Evolutionary conservation across 768 basidiomycete species (phyloP).

Genomic region (Dacryopinax primogenitus): DNA sequence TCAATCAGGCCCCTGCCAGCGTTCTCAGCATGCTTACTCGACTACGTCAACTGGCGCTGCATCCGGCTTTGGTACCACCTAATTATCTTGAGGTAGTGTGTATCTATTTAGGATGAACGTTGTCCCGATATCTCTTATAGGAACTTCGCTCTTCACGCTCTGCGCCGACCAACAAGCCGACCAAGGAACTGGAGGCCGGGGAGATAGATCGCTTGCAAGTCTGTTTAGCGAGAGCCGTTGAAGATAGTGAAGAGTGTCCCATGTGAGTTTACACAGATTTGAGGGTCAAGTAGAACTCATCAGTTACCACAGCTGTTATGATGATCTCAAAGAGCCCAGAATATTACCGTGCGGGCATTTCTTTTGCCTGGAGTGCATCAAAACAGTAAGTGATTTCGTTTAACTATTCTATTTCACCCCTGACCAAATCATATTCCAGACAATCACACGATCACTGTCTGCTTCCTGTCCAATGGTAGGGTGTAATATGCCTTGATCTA

Average conservation of each 20-base stretch:
- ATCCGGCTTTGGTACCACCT: conserved; percentile 59
- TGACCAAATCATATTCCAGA: conserved; percentile 25
- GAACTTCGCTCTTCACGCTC: not conserved
- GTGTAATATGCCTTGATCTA: not conserved
- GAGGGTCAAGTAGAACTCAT: not conserved
- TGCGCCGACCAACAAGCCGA: not conserved
- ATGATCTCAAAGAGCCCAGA: conserved; percentile 39
- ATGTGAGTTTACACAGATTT: not conserved
- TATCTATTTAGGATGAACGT: not conserved
- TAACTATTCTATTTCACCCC: not conserved
- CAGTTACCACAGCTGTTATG: conserved; percentile 14
- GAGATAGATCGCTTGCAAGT: conserved; percentile 45
- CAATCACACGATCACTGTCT: conserved; percentile 42
- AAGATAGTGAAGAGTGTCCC: conserved; percentile 75
- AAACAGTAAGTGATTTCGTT: conserved; percentile 11
- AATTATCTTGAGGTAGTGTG: conserved; percentile 45
- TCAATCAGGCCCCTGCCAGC: conserved; percentile 27
- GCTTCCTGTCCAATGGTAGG: conserved; percentile 70
- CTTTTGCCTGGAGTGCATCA: conserved; percentile 51
- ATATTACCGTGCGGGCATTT: conserved; percentile 63
- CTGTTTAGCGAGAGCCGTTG: conserved; percentile 50
- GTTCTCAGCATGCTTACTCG: conserved; percentile 76
- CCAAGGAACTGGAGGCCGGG: conserved; percentile 36
- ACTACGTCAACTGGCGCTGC: conserved; percentile 67
- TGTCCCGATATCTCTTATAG: not conserved